Base-by-base conservation (phyloP, 805 yeast genomes). In the Lipomyces oligophaga region DNA sequence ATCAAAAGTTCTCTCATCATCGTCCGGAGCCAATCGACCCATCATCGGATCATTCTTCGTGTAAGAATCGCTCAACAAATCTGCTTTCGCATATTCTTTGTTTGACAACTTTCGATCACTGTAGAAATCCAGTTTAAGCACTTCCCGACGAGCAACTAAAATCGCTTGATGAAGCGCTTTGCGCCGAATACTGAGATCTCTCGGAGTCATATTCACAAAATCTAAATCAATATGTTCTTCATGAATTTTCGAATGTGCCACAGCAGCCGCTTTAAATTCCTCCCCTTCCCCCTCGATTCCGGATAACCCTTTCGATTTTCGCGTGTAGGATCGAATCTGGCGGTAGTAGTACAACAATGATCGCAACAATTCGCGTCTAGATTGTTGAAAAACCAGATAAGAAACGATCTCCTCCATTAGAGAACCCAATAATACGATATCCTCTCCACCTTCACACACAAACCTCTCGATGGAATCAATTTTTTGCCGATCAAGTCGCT, bases 401-500 rank as follows among this genome's bases (percentile, higher is more conserved):
- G 54, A 37, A 13, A 49, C 38, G 5, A 52, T 41, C 26, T 45
- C 37, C 32, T 45, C 45, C 56, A 52, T 52, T 4, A 49, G 26
- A 8, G 49, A 24, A 7, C 50, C 35, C 18, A 52, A 39, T 10
- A 49, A 38, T 5, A 43, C 49, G 16, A 52, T 39, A 7, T 49
- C 56, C 8, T 52, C 56, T 2, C 36, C 46, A 13, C 56, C 52
- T 4, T 31, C 28, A 18, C 32, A 34, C 8, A 49, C 45, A 37
- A 55, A 55, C 19, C 25, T 19, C 37, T 41, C 51, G 11, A 55
- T 38, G 10, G 45, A 38, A 10, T 45, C 48, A 16, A 55, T 45
- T 35, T 54, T 55, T 38, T 55, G 48, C 5, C 59, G 47, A 34
- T 55, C 59, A 15, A 55, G 34, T 15, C 58, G 45, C 7, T 45